A percentile compares a stretch with the other conserved stretches of the same genome.
These are phyloP conservation scores for Candida frijolesensis DNA, from an alignment of 1,139 yeast genomes.

Conservation along the genomic window DNA sequence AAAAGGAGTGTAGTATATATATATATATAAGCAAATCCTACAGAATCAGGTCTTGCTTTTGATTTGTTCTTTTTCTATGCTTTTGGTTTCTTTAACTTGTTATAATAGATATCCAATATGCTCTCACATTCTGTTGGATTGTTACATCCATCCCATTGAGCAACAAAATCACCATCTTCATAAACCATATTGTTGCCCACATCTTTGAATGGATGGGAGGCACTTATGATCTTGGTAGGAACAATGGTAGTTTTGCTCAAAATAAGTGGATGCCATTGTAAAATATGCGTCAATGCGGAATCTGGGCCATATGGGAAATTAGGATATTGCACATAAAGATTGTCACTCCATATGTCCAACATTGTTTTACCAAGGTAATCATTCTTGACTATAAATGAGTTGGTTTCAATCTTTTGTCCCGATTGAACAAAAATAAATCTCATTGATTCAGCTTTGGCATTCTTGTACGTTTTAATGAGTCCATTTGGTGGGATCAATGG, in stretches of 20 bases:
- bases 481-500: conserved; percentile 72
- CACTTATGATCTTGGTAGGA: conserved; percentile 50
- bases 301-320: conserved; percentile 64
- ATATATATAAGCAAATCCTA: not conserved
- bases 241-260: conserved; percentile 73
- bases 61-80: not conserved
- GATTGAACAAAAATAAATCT: conserved; percentile 70
- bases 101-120: conserved; percentile 42
- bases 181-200: conserved; percentile 42
- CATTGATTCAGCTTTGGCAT: conserved; percentile 54
- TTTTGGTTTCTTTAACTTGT: conserved; percentile 17
- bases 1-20: too few species aligned
- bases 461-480: conserved; percentile 68
- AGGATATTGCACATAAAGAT: conserved; percentile 63
- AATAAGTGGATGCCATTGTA: conserved; percentile 91
- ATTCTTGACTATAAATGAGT: conserved; percentile 69
- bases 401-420: conserved; percentile 58
- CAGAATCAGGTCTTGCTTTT: not conserved
- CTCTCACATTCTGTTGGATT: conserved; percentile 51
- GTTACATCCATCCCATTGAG: conserved; percentile 59
- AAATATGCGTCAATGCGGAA: conserved; percentile 73
- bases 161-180: conserved; percentile 64
- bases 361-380: conserved; percentile 65
- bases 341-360: conserved; percentile 76
- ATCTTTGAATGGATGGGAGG: conserved; percentile 26